Conservation (phyloP, 1,284 basidiomycete species). For the Amylostereum areolatum region DNA sequence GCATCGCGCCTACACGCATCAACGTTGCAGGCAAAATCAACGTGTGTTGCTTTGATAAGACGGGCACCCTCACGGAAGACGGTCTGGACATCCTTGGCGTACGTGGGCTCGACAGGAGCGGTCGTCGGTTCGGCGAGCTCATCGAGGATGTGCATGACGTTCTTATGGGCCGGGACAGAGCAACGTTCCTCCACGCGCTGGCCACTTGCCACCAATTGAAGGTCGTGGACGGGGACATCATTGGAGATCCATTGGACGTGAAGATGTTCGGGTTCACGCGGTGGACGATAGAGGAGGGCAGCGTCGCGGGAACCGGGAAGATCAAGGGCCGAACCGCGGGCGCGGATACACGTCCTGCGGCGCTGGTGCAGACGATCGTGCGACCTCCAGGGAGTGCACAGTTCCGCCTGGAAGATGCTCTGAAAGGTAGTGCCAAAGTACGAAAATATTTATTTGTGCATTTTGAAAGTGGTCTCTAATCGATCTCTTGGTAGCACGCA, state of each 20-base stretch:
- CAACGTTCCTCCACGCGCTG: constrained; percentile 86
- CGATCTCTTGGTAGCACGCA: constrained; percentile 57
- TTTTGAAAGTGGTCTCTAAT: not conserved
- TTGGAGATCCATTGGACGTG: constrained; percentile 95
- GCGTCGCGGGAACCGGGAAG: constrained; percentile 59
- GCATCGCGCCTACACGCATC: constrained; percentile 94
- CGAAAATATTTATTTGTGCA: constrained; percentile 12
- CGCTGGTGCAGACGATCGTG: constrained; percentile 95
- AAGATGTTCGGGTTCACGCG: constrained; percentile 98
- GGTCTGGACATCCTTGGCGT: constrained; percentile 96
- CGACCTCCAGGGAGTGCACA: constrained; percentile 87
- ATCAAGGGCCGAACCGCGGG: constrained; percentile 50
- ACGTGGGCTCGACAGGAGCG: constrained; percentile 71
- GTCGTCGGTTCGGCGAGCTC: constrained; percentile 85
- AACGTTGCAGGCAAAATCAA: constrained; percentile 98
- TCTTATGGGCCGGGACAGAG: constrained; percentile 66
- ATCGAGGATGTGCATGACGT: constrained; percentile 85
- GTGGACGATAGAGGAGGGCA: constrained; percentile 95
- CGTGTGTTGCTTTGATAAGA: constrained; percentile 99
- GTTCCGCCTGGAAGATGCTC: constrained; percentile 89
- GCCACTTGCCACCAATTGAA: constrained; percentile 97
- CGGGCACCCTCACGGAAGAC: constrained; percentile 97
- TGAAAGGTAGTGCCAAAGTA: constrained; percentile 77
- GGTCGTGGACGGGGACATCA: constrained; percentile 81
- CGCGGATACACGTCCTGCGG: constrained; percentile 70